A percentile compares a stretch with the other conserved stretches of the same genome.
Conservation (phyloP, 345 rosid genomes). For the Corchorus olitorius region DNA sequence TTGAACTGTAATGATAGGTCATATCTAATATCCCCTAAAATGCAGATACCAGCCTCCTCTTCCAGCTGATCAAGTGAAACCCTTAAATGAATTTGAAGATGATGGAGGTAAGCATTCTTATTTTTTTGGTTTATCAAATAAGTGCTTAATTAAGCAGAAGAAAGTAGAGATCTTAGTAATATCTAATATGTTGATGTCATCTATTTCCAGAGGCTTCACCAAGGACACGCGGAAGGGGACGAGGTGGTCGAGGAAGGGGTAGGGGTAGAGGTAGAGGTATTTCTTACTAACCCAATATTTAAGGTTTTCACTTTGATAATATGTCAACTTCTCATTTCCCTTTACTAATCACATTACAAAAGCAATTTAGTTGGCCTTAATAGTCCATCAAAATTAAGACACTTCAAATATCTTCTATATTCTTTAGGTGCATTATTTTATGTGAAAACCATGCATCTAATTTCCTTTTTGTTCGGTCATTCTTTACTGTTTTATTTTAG, state of each 20-base stretch:
- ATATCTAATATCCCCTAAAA: background rate
- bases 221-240: conserved; percentile 29
- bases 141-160: background rate
- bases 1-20: background rate
- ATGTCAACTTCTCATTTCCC: background rate
- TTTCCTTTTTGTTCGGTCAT: no score
- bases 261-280: conserved; percentile 42
- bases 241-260: conserved; percentile 39
- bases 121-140: background rate
- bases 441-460: no score
- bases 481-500: no score
- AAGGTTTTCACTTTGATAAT: background rate
- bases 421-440: no score
- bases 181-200: conserved; percentile 10
- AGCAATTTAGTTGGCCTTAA: no score
- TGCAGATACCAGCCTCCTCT: conserved; percentile 43
- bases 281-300: background rate
- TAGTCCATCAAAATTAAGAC: no score
- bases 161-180: background rate
- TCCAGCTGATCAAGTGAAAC: conserved; percentile 37
- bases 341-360: no score
- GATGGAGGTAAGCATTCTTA: conserved; percentile 28
- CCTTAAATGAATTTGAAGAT: conserved; percentile 36
- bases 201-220: conserved; percentile 30
- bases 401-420: no score